Evolutionary conservation across 805 yeast species (phyloP), one percentile per base, ranked within the genome.

Genomic region (Yarrowia keelungensis): DNA sequence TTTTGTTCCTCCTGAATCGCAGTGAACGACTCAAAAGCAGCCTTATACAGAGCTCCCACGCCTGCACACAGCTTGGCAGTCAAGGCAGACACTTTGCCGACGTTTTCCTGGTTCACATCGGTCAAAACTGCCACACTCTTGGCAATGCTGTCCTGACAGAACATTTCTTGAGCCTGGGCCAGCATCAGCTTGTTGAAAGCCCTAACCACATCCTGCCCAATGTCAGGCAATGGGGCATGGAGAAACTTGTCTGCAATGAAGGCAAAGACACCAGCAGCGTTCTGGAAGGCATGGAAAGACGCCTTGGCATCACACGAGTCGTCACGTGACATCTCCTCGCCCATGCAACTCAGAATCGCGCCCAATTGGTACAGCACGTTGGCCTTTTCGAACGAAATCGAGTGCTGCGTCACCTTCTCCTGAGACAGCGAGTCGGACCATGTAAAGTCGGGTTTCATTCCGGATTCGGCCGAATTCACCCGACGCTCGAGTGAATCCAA

Each of bases 381-480:
- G 0, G 97, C 97, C 79, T 94, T 94, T 75, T 94, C 99, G 75
- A 91, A 92, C 0, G 97, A 92, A 53, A 91, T 74, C 0, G 97
- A 89, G 73, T 85, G 85, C 75, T 93, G 97, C n/a, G 89, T 81
- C 70, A 81, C 78, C 0, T 79, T 70, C 14, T 73, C 72, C 8
- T 80, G 79, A 65, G 81, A 79, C 74, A 87, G 90, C 5, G 95
- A 89, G 75, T 93, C 97, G 7, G 66, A 69, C 98, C 98, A 94
- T 0, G 86, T 82, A 76, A 93, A 94, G 68, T 84, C 83, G 11
- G 89, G 75, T 69, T 83, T 81, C 69, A 88, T 83, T n/a, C 82
- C 85, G 4, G 80, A 77, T n/a, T 83, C 79, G 66, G 81, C 82
- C 69, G 87, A 82, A 0, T 97, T 95, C 22, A 94, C 77, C 67